These are phyloP conservation scores for Macrophomina phaseolina DNA, from an alignment of 2,329 filamentous ascomycete genomes.

Conservation along the genomic window DNA sequence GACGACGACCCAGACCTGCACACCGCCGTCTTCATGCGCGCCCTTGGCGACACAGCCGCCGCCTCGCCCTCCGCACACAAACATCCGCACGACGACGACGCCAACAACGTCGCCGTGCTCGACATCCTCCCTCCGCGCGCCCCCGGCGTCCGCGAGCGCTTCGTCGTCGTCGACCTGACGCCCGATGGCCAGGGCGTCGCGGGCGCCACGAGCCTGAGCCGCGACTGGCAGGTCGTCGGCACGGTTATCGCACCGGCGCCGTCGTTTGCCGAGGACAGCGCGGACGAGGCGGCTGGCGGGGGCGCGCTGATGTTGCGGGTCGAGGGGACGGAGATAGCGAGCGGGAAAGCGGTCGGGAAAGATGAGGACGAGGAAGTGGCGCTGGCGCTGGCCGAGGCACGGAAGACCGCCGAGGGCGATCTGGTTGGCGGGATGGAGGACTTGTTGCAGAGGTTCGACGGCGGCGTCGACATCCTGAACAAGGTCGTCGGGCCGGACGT, in stretches of 20 bases:
- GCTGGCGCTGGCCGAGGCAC: constrained; percentile 36
- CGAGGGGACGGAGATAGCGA: constrained; percentile 57
- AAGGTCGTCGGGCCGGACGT: constrained; percentile 38
- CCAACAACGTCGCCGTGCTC: constrained; percentile 34
- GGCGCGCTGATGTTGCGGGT: constrained; percentile 65
- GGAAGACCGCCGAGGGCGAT: constrained; percentile 41
- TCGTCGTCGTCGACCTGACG: constrained; percentile 62
- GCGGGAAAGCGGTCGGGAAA: constrained; percentile 28
- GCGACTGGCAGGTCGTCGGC: constrained; percentile 72
- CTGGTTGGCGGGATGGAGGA: constrained; percentile 44
- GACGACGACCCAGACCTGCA: constrained; percentile 86
- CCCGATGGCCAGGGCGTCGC: constrained; percentile 59
- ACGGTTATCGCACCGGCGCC: constrained; percentile 64
- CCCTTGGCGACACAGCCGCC: constrained; percentile 56
- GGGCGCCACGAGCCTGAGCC: constrained; percentile 73
- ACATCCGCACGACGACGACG: constrained; percentile 22
- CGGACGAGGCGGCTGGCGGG: constrained; percentile 18
- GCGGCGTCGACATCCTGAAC: constrained; percentile 41
- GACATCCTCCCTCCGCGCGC: constrained; percentile 53
- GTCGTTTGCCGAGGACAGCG: constrained; percentile 60
- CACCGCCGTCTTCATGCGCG: constrained; percentile 66
- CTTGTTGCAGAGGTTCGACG: constrained; percentile 45
- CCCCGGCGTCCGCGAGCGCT: constrained; percentile 59
- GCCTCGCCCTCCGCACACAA: constrained; percentile 30
- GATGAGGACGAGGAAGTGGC: constrained; percentile 29